Evolutionary conservation across 768 basidiomycete species (phyloP), one percentile per base, ranked within the genome.

Genomic region (Naematelia aurantialba): DNA sequence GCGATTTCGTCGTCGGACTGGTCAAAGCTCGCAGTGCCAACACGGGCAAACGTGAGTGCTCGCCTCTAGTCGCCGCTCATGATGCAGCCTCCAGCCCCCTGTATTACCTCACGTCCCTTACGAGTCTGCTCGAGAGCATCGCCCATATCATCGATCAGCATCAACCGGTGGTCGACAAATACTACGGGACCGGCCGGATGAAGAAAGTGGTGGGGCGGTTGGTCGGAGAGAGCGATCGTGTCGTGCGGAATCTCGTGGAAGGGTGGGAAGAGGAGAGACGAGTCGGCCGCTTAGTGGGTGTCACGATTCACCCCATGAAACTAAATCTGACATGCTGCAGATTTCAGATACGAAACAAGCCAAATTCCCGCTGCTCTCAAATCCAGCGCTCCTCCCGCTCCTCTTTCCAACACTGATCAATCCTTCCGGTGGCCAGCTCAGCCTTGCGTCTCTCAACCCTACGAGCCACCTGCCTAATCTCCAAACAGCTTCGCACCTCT

Each of bases 91-190:
- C 91, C 8, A 94, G 92, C 0, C 88, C 94, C 0, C 78, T 91
- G 25, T 94, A 96, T 78, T 98, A 91, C 73, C 85, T 96, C 63
- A 86, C 90, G 2, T 83, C 87, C 11, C 79, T 99, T 55, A 97
- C 94, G 1, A 86, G 89, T 4, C 82, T 99, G 1, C 92, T 98
- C 66, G 96, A 99, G 78, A 88, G 87, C 56, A 87, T 99, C 52
- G 96, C 93, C 0, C 85, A 90, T 81, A 91, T 99, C 63, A 87
- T 99, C 21, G 91, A 94, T 68, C 96, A 99, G 70, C 96, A 99
- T 72, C 94, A 96, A 66, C 89, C 91, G 1, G 85, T 99, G 3
- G 93, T 99, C 0, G 94, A 97, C 73, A 98, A 96, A 78, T 98
- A 99, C 78, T 99, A 99, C 69, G 96, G 96, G 0, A 67, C 76